Percentiles rank a stretch among this genome's conserved stretches.
Evolutionary conservation across 441 rosid species (phyloP).

Genomic region (Cnidoscolus chayamansa): DNA sequence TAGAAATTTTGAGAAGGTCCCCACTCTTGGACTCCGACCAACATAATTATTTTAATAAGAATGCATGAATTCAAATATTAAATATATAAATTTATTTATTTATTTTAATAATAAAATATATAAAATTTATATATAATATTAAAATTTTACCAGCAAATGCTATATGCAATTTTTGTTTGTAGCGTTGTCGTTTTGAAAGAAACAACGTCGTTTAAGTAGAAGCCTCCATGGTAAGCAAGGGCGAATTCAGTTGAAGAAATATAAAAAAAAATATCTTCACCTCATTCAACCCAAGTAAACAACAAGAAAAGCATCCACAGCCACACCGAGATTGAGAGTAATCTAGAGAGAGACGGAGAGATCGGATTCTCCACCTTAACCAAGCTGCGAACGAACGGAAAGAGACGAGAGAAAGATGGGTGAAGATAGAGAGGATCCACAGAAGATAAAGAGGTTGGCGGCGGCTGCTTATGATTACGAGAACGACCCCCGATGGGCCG

Average conservation of each 20-base stretch:
- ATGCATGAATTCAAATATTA: too few relatives aligned
- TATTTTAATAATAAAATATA: too few relatives aligned
- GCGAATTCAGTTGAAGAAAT: not conserved
- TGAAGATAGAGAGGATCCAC: conserved; percentile 78
- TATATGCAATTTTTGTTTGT: too few relatives aligned
- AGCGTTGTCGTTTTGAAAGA: not conserved
- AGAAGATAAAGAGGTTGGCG: conserved; percentile 69
- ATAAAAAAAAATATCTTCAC: not conserved
- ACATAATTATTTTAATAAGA: too few relatives aligned
- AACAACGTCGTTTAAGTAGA: not conserved
- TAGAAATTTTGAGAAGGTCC: too few relatives aligned
- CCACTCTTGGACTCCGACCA: too few relatives aligned
- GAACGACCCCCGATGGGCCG: conserved; percentile 81
- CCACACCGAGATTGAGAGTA: not conserved
- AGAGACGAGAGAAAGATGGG: conserved; percentile 34
- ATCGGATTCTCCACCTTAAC: not conserved
- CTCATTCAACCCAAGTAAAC: conserved; percentile 3
- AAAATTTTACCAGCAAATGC: too few relatives aligned
- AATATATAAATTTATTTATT: too few relatives aligned
- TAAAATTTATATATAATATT: too few relatives aligned
- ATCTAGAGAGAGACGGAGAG: not conserved
- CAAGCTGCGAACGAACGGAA: too few relatives aligned
- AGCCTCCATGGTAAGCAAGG: not conserved
- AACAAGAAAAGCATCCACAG: not conserved
- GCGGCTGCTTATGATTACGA: conserved; percentile 92